Percentiles rank a stretch among this genome's conserved stretches.
These are phyloP conservation scores for Chlorella sp. DNA, from an alignment of 139 green algal genomes.

Conservation along the genomic window DNA sequence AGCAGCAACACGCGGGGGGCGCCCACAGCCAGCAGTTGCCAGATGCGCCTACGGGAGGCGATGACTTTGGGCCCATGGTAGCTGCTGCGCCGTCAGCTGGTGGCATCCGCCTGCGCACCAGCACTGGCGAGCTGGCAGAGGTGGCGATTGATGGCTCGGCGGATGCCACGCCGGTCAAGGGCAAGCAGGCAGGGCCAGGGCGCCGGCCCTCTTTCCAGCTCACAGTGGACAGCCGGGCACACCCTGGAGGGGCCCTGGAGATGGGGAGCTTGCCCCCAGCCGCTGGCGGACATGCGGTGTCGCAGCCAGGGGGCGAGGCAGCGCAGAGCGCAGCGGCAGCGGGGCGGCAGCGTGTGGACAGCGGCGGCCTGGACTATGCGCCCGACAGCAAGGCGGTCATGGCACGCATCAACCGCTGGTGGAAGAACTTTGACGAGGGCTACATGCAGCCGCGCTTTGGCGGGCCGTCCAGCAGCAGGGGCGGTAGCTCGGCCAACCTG, in stretches of 20 bases:
- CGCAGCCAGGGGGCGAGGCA: neutral
- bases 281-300: neutral
- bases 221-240: slow-evolving; percentile 1
- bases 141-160: neutral
- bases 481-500: neutral
- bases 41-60: neutral
- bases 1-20: neutral
- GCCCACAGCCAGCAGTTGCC: neutral
- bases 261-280: neutral
- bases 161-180: neutral
- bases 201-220: slow-evolving; percentile 10
- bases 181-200: neutral
- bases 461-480: slow-evolving; percentile 27
- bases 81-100: neutral
- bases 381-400: slow-evolving; percentile 28
- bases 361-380: slow-evolving; percentile 18
- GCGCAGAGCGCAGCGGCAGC: neutral
- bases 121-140: slow-evolving; percentile 15
- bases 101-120: neutral
- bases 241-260: too few relatives aligned
- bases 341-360: neutral
- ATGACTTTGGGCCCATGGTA: slow-evolving; percentile 25
- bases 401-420: slow-evolving; percentile 44
- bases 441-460: slow-evolving; percentile 69
- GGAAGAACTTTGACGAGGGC: slow-evolving; percentile 55